Conservation (phyloP, 331 rosid species). For the Arachis monticola region DNA sequence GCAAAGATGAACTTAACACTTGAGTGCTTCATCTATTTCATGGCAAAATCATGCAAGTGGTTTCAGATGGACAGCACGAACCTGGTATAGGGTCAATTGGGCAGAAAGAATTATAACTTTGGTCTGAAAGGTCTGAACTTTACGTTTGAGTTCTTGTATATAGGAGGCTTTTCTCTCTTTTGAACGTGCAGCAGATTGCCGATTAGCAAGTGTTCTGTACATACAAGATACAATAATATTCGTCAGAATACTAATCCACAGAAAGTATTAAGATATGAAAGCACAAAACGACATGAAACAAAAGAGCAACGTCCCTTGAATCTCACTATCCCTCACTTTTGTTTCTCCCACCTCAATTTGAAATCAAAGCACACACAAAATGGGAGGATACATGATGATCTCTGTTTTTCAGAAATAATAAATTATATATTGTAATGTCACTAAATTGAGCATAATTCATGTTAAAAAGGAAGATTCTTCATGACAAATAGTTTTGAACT, state of each 20-base stretch:
- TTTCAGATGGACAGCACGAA: no score
- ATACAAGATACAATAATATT: slow-evolving; percentile 26
- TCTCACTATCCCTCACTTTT: slow-evolving; percentile 12
- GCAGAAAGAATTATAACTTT: slow-evolving; percentile 44
- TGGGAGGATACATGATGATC: not conserved
- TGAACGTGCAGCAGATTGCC: slow-evolving; percentile 99
- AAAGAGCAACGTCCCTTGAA: slow-evolving; percentile 2
- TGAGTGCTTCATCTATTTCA: no score
- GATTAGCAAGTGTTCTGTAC: slow-evolving; percentile 85
- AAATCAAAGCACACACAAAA: slow-evolving; percentile 8
- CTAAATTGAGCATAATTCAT: slow-evolving; percentile 15
- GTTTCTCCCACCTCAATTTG: slow-evolving; percentile 7
- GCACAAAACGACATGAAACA: not conserved
- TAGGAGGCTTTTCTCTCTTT: slow-evolving; percentile 96
- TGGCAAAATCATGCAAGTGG: no score
- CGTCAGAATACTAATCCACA: slow-evolving; percentile 31
- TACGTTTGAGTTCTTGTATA: slow-evolving; percentile 96
- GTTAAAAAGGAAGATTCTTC: slow-evolving; percentile 6
- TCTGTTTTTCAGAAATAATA: slow-evolving; percentile 7
- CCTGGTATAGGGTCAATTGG: no score
- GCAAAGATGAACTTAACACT: no score
- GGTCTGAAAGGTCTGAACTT: slow-evolving; percentile 96
- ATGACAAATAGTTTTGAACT: not conserved
- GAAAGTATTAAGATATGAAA: not conserved
- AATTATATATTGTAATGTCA: not conserved